phyloP scores from a whole-genome alignment of 371 early-diverging fungal genomes.

The Saksenaea vasiformis region DNA sequence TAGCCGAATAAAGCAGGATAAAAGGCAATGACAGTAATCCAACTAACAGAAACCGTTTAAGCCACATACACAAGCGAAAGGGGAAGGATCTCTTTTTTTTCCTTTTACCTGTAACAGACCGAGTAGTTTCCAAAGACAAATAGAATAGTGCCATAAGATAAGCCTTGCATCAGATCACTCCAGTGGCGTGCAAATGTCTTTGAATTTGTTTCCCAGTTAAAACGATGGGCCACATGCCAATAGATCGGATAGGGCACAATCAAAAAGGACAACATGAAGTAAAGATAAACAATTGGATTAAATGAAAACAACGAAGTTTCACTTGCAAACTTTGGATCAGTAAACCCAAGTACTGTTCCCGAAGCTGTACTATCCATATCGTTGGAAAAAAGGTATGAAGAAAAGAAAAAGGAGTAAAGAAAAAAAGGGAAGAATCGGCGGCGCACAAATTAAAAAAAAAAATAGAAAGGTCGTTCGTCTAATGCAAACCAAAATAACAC shows the following conservation, averaged over 20 bases:
- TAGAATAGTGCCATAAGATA: conserved; percentile 65
- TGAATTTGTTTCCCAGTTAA: conserved; percentile 65
- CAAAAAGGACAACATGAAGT: conserved; percentile 58
- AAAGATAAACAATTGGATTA: conserved; percentile 53
- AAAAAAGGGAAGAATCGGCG: neutral
- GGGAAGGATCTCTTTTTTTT: conserved; percentile 18
- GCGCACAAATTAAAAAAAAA: conserved; percentile 1
- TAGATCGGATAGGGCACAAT: conserved; percentile 60
- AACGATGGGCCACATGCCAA: conserved; percentile 55
- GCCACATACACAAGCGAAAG: neutral
- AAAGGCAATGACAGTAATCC: conserved; percentile 73
- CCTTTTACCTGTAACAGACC: conserved; percentile 62
- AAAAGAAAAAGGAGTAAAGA: conserved; percentile 1
- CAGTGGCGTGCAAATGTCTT: conserved; percentile 69
- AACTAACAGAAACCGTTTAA: conserved; percentile 31
- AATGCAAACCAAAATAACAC: neutral
- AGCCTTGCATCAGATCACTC: conserved; percentile 59
- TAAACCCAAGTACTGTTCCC: conserved; percentile 25
- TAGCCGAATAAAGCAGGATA: conserved; percentile 75
- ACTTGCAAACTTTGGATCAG: conserved; percentile 14
- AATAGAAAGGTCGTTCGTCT: neutral
- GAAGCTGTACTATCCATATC: conserved; percentile 10
- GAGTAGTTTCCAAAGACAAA: conserved; percentile 87
- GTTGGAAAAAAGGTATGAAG: conserved; percentile 1
- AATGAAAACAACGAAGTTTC: conserved; percentile 48